Base-by-base conservation (phyloP, 1,284 basidiomycete genomes). In the Tilletia walkeri region DNA sequence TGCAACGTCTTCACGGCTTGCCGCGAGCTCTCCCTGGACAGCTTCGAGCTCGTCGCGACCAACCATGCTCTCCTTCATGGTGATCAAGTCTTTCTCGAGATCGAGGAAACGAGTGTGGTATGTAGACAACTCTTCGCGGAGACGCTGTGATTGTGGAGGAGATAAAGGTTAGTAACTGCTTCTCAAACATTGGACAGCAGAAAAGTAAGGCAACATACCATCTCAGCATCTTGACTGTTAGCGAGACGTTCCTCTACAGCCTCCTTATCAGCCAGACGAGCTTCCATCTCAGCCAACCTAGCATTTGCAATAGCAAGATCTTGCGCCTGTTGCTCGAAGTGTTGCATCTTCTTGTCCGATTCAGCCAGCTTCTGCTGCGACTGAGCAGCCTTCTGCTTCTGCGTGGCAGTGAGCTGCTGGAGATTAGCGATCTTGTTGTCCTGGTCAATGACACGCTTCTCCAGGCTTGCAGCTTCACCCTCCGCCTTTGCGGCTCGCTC, bases 321-420 rank as follows among this genome's bases (percentile, higher is more conserved):
- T 41, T 69, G 65, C 4, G 71, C 69, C 45, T 70, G 67, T 10
- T 47, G 54, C 41, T 80, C 78, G 6, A 74, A 70, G 68, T 80
- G 78, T 38, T 70, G 69, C 18, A 71, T 67, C 65, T 70, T 74
- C 71, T 78, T 78, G 59, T 76, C 77, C 12, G 70, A 71, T 70
- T 80, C 78, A 1, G 76, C 69, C 0, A 80, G 73, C 70, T 75
- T 74, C 68, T 81, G 78, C 39, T 77, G 75, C 14, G 66, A 68
- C 39, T 72, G 69, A 3, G 78, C 79, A 0, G 78, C 78, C 65
- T 81, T 79, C 65, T 81, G 79, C 71, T 81, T 81, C 59, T 81
- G 79, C 41, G 73, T 76, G 6, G 78, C 77, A 1, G 72, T 72
- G 5, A 81, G 36, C 5, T 71, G 69, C 34, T 78, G 78, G 67